Evolutionary conservation across 2,329 filamentous ascomycete species (phyloP), one percentile per base, ranked within the genome.

Genomic region (Aspergillus japonicus): DNA sequence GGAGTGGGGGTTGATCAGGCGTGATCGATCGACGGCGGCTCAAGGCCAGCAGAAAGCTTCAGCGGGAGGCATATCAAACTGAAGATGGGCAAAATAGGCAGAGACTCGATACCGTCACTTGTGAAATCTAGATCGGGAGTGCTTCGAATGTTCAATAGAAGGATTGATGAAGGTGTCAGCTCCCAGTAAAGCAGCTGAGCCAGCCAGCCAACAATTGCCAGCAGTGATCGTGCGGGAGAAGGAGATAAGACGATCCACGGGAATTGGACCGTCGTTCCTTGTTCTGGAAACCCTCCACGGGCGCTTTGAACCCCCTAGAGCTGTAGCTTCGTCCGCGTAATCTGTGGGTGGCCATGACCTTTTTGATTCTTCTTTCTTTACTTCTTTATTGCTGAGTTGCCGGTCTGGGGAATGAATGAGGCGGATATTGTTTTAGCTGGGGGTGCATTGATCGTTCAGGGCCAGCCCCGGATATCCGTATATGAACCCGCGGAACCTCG

Each of bases 211-310:
- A 51, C 55, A 65, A 62, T 35, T 29, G 33, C 33, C 33, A 16
- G 39, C 16, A n/a, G 60, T 56, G 61, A 59, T 64, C 57, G 59
- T 57, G 50, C 50, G 57, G 48, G 55, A 58, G 48, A 57, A 52
- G 56, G 57, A 49, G 63, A 65, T 62, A 57, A 44, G 59, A 53
- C 57, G 62, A 66, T 64, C 64, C 64, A 66, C 59, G 62, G 26
- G 64, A 66, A 62, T 48, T 57, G 59, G 59, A 58, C 61, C 50
- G 62, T 56, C 58, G 61, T 66, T 65, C 63, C 64, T 64, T 66
- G 63, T 64, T 58, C 58, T 57, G 23, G 54, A 58, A 63, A 44
- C 52, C 59, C 57, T 63, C 63, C 64, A 44, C 60, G 55, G 35
- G 42, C 58, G 61, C 50, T 35, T 50, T 55, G 53, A 31, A 47